Percentiles rank a stretch among this genome's conserved stretches.
These are phyloP conservation scores for Drosera spatulata DNA, from an alignment of 179 eudicot species.

Conservation along the genomic window DNA sequence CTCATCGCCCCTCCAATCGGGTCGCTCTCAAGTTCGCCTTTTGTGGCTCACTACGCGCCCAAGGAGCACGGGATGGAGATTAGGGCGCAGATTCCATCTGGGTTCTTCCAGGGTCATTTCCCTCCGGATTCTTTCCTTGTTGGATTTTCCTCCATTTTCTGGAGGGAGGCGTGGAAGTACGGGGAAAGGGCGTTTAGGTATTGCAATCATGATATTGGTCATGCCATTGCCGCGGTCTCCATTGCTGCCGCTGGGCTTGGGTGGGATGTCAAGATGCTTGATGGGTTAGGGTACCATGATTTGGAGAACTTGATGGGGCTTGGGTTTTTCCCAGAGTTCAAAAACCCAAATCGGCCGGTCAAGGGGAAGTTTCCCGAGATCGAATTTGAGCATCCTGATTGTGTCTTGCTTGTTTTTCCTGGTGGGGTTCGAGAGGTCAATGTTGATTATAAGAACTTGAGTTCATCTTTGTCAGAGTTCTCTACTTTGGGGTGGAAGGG, in stretches of 20 bases:
- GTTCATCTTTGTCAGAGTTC: slow-evolving; percentile 27
- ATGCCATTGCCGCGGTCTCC: slow-evolving; percentile 50
- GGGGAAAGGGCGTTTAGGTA: slow-evolving; percentile 93
- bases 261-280: slow-evolving; percentile 90
- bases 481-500: slow-evolving; percentile 71
- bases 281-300: slow-evolving; percentile 63
- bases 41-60: slow-evolving; percentile 88
- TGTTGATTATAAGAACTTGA: slow-evolving; percentile 40
- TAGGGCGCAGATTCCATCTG: slow-evolving; percentile 45
- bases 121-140: slow-evolving; percentile 49
- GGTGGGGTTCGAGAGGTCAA: slow-evolving; percentile 20
- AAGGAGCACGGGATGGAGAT: slow-evolving; percentile 77
- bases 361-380: slow-evolving; percentile 65
- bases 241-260: slow-evolving; percentile 82
- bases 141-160: slow-evolving; percentile 75
- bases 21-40: slow-evolving; percentile 27
- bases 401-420: slow-evolving; percentile 60
- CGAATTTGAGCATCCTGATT: slow-evolving; percentile 94
- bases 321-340: slow-evolving; percentile 18
- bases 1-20: slow-evolving; percentile 51
- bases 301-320: slow-evolving; percentile 70
- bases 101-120: slow-evolving; percentile 31
- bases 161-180: slow-evolving; percentile 97
- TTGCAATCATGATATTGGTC: slow-evolving; percentile 94
- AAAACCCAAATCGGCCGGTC: slow-evolving; percentile 49